Evolutionary conservation across 441 rosid species (phyloP), one percentile per base, ranked within the genome.

Genomic region (Pelargonium citronellum): DNA sequence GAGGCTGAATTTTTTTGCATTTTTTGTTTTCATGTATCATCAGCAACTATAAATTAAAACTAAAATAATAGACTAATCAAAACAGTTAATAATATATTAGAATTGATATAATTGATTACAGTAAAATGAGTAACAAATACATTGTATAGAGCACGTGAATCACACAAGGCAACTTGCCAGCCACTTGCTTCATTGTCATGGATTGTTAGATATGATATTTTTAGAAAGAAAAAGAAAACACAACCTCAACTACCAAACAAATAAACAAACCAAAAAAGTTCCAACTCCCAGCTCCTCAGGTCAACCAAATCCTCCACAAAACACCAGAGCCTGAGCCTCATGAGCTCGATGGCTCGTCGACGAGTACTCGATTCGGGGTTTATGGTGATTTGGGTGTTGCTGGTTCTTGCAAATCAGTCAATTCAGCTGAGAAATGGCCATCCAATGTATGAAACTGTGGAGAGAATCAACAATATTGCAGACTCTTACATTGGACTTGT

Each of bases 401-500:
- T 76, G 73, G 34, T n/a, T 39, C 22, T 68, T 74, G 67, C 37
- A 30, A 19, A 69, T 4, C 49, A 16, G 4, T 30, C 67, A 0
- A 22, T 17, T 72, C 71, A 71, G 77, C 61, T 79, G 75, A 71
- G 67, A 44, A 49, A 15, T 5, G 69, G 66, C 15, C 73, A 79
- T 51, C 77, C 77, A 3, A 60, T 73, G 78, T 75, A 53, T 63
- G 72, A 58, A 20, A 8, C 16, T 2, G 75, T 70, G 13, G 82
- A 79, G 27, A 68, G 24, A 70, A 74, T 79, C 61, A 79, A 79
- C 43, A 62, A 67, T 2, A 67, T 20, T 5, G 79, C 68, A 72
- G 83, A 70, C 11, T 76, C 83, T 4, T 75, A 67, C 2, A n/a
- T 74, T 16, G 81, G 81, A 0, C 69, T 80, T 16, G 79, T 80